Base-by-base conservation (phyloP, 345 rosid genomes). In the Gynandropsis gynandra region DNA sequence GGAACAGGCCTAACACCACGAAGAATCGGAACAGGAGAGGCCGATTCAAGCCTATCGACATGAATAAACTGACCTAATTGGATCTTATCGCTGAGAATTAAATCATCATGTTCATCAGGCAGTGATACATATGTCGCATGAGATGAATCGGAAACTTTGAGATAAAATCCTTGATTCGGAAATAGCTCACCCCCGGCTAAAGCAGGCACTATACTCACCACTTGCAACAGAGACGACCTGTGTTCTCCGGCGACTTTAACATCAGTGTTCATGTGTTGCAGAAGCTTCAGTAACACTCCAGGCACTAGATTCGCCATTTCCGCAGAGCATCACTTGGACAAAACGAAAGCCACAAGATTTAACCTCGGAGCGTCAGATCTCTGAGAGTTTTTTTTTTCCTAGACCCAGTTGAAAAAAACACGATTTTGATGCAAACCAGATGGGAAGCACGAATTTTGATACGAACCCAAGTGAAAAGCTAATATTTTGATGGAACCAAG, bases 141-240 rank as follows among this genome's bases (percentile, higher is more conserved):
- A 32, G 95, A 92, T 2, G 98, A 92, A 81, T 92, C 98, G 24
- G 98, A 92, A 57, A 92, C 98, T 77, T 79, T 92, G 10, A 92
- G 79, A 68, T 82, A 92, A 56, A 92, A 92, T 4, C 98, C 98
- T 38, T 92, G 86, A 56, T 85, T 92, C 1, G 89, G 56, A 56
- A 92, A 92, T 0, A 92, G 78, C 77, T 87, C 98, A 17, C 96
- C 89, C 18, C 96, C 98, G 7, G 98, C 96, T 24, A 92, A 40
- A n/a, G 96, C 96, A 4, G 96, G 98, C 0, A 92, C 96, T 43
- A 92, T 92, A 66, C 98, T 84, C 62, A 92, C 76, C 0, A 92
- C 98, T 50, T 92, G 98, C 61, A 92, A 62, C 1, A 92, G 65
- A 62, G 95, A 82, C 1, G 98, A 84, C 77, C 96, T 74, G 66